Evolutionary conservation across 2,329 filamentous ascomycete species (phyloP), one percentile per base, ranked within the genome.

Genomic region (Fusarium chlamydosporum): DNA sequence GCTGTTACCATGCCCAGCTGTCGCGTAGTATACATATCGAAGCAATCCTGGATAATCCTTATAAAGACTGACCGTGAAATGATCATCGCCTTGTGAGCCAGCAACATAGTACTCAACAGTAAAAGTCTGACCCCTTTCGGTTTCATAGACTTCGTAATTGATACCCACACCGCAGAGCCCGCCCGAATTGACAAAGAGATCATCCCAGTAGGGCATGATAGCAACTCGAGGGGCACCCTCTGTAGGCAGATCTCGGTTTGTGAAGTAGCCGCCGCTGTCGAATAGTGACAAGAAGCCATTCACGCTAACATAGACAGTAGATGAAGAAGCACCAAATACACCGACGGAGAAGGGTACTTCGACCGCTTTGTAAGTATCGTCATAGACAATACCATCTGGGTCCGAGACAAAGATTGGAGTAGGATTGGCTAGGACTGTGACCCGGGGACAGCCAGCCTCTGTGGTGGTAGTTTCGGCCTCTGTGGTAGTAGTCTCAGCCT

Each of bases 201-300:
- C 46, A 5, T 37, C 33, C 46, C 46, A 50, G 46, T 50, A 50
- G 6, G 20, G 29, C 10, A 50, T 2, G 31, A 50, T 23, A 7
- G 7, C 6, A 4, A 7, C 23, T 2, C 23, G 23, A 23, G 23
- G 23, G 23, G 23, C 23, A 23, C 23, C 23, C 23, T 23, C 23
- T 3, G 23, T 23, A 5, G 10, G 40, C 18, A 42, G 20, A 26
- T 4, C 11, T 27, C 26, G 8, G 18, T 42, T 42, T 6, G 0
- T 0, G 4, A 5, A 46, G 18, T 1, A 2, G 4, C 4, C 8
- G 7, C 26, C 6, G n/a, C 26, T 16, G 1, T 7, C 6, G n/a
- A 13, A 4, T 7, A 46, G 20, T 13, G 42, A 15, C 11, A 34
- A 2, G 7, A 47, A 0, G 4, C 45, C 31, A n/a, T 48, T 35